Evolutionary conservation across 2,329 filamentous ascomycete species (phyloP).

Genomic region (Eutypella sp.): DNA sequence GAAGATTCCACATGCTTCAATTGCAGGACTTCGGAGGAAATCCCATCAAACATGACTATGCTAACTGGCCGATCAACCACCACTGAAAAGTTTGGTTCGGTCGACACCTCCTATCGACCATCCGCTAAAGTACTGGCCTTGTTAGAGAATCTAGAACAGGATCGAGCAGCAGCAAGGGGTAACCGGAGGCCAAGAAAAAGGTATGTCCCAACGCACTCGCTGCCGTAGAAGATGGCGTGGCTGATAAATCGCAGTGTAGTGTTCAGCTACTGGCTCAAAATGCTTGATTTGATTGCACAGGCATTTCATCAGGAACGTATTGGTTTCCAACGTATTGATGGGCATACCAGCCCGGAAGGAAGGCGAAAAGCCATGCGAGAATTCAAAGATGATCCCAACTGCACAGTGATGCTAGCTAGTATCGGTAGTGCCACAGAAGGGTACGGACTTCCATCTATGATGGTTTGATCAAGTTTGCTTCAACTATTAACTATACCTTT

Average conservation of each 20-base stretch:
- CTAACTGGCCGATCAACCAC: too few species aligned
- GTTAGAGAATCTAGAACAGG: constrained; percentile 6
- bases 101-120: too few species aligned
- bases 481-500: background rate
- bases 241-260: constrained; percentile 17
- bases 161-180: background rate
- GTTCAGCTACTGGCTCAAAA: constrained; percentile 24
- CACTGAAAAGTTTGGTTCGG: too few species aligned
- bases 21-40: too few species aligned
- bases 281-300: constrained; percentile 22
- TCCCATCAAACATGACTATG: too few species aligned
- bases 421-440: constrained; percentile 27
- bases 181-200: background rate
- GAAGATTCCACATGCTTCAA: too few species aligned
- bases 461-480: background rate
- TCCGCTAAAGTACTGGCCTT: constrained; percentile 12
- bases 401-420: constrained; percentile 25
- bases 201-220: background rate
- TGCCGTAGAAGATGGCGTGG: background rate
- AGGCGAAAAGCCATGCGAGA: constrained; percentile 5
- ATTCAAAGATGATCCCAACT: constrained; percentile 15
- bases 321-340: constrained; percentile 21
- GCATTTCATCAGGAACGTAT: constrained; percentile 11
- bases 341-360: constrained; percentile 7
- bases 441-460: constrained; percentile 10